Conservation (phyloP, 768 basidiomycete species). For the Gloeophyllum trabeum region DNA sequence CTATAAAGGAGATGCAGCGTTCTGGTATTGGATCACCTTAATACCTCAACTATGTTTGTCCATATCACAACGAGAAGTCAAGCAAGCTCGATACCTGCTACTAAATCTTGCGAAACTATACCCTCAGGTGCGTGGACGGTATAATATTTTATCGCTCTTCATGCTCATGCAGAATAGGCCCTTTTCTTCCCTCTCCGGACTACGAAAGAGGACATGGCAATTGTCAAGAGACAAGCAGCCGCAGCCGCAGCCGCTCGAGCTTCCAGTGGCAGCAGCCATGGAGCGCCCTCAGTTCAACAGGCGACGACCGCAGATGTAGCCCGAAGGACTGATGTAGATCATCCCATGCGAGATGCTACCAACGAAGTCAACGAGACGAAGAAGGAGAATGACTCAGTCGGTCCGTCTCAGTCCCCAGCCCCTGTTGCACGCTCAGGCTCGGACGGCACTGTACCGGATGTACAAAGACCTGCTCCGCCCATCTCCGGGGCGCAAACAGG, state of each 20-base stretch:
- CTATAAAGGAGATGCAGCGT: constrained; percentile 92
- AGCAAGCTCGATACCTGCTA: constrained; percentile 83
- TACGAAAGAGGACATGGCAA: constrained; percentile 56
- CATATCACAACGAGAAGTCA: constrained; percentile 83
- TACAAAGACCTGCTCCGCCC: background rate
- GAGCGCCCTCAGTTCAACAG: constrained; percentile 9
- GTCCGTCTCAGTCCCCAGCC: background rate
- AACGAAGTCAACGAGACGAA: constrained; percentile 14
- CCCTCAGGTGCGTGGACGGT: constrained; percentile 61
- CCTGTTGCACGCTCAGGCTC: background rate
- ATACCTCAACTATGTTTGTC: constrained; percentile 91
- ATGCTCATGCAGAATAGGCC: constrained; percentile 39
- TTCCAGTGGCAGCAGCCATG: constrained; percentile 10
- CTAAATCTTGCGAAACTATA: constrained; percentile 83
- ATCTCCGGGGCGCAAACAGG: background rate
- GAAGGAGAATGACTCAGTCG: background rate
- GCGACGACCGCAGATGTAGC: constrained; percentile 17
- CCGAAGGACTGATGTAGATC: constrained; percentile 19
- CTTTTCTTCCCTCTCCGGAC: constrained; percentile 94
- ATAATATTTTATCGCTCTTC: background rate
- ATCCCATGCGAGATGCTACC: constrained; percentile 18
- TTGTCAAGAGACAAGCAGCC: constrained; percentile 31
- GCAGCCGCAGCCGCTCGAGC: constrained; percentile 21
- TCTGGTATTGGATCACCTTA: constrained; percentile 98
- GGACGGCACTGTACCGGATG: background rate